These are phyloP conservation scores for Penicillium expansum DNA, from an alignment of 2,329 filamentous ascomycete genomes.

Conservation along the genomic window DNA sequence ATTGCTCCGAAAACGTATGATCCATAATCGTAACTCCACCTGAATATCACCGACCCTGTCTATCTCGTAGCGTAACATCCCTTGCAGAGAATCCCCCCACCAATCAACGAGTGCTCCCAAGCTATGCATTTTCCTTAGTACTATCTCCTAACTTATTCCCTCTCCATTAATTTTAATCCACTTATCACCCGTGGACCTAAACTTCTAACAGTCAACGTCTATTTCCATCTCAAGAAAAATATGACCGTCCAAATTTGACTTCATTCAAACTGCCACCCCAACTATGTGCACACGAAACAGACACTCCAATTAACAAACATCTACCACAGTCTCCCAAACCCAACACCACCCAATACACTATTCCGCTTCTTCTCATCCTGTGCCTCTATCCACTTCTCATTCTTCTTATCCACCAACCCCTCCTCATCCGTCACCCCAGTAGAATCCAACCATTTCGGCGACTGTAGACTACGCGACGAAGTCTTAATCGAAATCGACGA, in stretches of 20 bases:
- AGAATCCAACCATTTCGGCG: conserved; percentile 15
- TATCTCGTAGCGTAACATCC: too few relatives aligned
- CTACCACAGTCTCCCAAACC: conserved; percentile 2
- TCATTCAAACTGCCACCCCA: neutral
- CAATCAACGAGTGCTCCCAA: too few relatives aligned
- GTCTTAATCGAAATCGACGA: conserved; percentile 15
- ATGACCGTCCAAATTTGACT: neutral
- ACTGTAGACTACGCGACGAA: neutral
- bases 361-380: conserved; percentile 3
- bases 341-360: conserved; percentile 10
- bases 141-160: too few relatives aligned
- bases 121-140: too few relatives aligned
- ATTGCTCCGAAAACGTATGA: too few relatives aligned
- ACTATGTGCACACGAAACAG: neutral
- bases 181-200: neutral
- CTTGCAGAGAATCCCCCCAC: too few relatives aligned
- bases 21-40: too few relatives aligned
- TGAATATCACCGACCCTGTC: too few relatives aligned
- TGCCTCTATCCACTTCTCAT: conserved; percentile 18
- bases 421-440: conserved; percentile 14
- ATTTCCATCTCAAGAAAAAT: neutral
- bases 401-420: conserved; percentile 9
- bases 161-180: too few relatives aligned
- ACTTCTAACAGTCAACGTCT: too few relatives aligned
- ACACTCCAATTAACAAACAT: neutral